Evolutionary conservation across 176 grass and related monocot genomes (phyloP).

Genomic region (Tillandsia fasciculata): DNA sequence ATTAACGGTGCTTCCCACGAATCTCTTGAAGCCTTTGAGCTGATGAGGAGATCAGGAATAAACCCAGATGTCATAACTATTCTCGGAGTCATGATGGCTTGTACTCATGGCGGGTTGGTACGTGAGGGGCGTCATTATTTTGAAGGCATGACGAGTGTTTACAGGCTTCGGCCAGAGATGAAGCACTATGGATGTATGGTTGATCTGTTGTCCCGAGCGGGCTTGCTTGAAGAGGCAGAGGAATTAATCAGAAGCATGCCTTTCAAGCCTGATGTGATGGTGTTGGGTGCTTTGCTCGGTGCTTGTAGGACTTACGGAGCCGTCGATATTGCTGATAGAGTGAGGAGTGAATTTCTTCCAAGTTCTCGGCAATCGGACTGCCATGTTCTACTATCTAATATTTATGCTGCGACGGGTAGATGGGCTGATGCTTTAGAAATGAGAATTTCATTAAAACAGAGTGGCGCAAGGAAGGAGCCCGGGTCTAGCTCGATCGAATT

Average conservation of each 20-base stretch:
- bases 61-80: conserved; percentile 45
- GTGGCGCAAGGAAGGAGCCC: conserved; percentile 27
- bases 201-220: conserved; percentile 55
- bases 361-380: conserved; percentile 27
- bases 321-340: conserved; percentile 43
- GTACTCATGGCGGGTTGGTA: conserved; percentile 46
- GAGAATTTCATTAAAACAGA: conserved; percentile 33
- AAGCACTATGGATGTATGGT: conserved; percentile 82
- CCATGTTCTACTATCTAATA: conserved; percentile 48
- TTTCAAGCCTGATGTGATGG: conserved; percentile 38
- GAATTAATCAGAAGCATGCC: conserved; percentile 44
- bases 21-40: conserved; percentile 42
- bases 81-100: conserved; percentile 50
- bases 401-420: conserved; percentile 40
- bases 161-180: conserved; percentile 29
- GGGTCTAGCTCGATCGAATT: conserved; percentile 32
- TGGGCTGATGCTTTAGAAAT: conserved; percentile 36
- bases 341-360: conserved; percentile 23
- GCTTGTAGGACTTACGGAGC: conserved; percentile 43
- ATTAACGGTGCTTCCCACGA: conserved; percentile 30
- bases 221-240: conserved; percentile 64
- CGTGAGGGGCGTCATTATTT: conserved; percentile 42
- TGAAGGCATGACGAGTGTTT: conserved; percentile 41
- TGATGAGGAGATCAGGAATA: conserved; percentile 37
- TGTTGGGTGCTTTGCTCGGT: conserved; percentile 52